These are phyloP conservation scores for Diaporthe batatas DNA, from an alignment of 2,329 filamentous ascomycete genomes.

Conservation along the genomic window DNA sequence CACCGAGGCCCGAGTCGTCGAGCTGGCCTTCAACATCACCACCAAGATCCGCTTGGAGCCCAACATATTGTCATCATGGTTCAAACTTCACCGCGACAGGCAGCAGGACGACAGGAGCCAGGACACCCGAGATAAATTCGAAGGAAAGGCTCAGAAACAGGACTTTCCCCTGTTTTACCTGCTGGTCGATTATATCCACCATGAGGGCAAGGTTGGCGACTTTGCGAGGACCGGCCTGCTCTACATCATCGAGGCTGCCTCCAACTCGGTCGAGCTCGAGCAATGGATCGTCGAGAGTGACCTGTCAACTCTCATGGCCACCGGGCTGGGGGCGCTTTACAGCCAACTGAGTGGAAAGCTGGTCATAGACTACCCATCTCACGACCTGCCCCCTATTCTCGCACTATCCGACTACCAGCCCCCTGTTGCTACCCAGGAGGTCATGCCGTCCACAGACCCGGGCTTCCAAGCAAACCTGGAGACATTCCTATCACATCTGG, in stretches of 20 bases:
- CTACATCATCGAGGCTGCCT: conserved; percentile 95
- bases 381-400: conserved; percentile 84
- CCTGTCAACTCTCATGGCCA: conserved; percentile 96
- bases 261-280: conserved; percentile 84
- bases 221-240: conserved; percentile 94
- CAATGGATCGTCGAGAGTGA: conserved; percentile 98
- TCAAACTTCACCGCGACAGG: conserved; percentile 70
- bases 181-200: conserved; percentile 95
- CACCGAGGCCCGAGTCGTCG: conserved; percentile 89
- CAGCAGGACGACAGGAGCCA: conserved; percentile 56
- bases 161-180: conserved; percentile 98
- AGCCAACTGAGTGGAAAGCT: conserved; percentile 80
- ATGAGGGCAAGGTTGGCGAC: conserved; percentile 93
- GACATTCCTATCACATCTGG: conserved; percentile 92
- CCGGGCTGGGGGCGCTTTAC: conserved; percentile 84
- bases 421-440: conserved; percentile 75
- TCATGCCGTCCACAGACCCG: conserved; percentile 79
- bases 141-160: conserved; percentile 86
- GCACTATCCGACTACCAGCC: conserved; percentile 90
- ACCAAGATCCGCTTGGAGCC: conserved; percentile 95
- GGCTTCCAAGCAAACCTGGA: conserved; percentile 89
- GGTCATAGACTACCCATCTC: conserved; percentile 81
- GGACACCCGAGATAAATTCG: conserved; percentile 75
- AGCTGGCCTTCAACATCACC: conserved; percentile 94
- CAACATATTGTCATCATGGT: conserved; percentile 90